A percentile compares a stretch with the other conserved stretches of the same genome.
phyloP scores from a whole-genome alignment of 2,329 filamentous ascomycete genomes.

The Fusarium sp. region DNA sequence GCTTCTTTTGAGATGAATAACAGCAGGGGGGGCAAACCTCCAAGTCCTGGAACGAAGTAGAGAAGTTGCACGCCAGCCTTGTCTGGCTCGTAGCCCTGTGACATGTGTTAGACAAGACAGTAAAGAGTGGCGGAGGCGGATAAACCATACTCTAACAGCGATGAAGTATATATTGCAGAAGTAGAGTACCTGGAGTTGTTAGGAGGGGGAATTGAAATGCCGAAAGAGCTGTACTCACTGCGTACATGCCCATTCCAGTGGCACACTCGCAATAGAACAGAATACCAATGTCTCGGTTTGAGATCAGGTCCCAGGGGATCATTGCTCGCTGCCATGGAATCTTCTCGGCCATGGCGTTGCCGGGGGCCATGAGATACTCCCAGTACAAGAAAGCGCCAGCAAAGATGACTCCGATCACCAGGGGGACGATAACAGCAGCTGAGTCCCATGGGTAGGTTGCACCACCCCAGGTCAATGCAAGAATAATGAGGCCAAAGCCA shows the following conservation, averaged over 20 bases:
- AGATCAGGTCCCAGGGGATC: slow-evolving; percentile 74
- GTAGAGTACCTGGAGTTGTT: slow-evolving; percentile 69
- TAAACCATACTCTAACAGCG: slow-evolving; percentile 62
- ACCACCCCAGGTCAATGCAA: slow-evolving; percentile 71
- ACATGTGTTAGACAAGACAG: background rate
- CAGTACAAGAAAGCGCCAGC: slow-evolving; percentile 63
- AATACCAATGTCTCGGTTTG: slow-evolving; percentile 71
- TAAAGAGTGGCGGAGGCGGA: too few species aligned
- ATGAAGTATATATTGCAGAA: slow-evolving; percentile 80
- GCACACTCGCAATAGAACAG: slow-evolving; percentile 75
- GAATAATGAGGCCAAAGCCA: slow-evolving; percentile 68
- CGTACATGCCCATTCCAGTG: slow-evolving; percentile 70
- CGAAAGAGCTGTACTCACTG: slow-evolving; percentile 50
- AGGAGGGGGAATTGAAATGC: slow-evolving; percentile 49
- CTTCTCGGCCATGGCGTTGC: slow-evolving; percentile 60
- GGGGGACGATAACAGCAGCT: slow-evolving; percentile 63
- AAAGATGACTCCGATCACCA: slow-evolving; percentile 63
- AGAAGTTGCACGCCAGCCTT: slow-evolving; percentile 71
- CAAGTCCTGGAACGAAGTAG: slow-evolving; percentile 76
- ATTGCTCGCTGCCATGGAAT: slow-evolving; percentile 73
- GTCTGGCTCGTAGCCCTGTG: slow-evolving; percentile 63
- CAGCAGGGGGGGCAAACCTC: slow-evolving; percentile 54
- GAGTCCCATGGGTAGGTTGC: slow-evolving; percentile 67
- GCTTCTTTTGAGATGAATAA: background rate
- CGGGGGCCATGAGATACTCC: slow-evolving; percentile 70